Evolutionary conservation across 2,329 filamentous ascomycete genomes (phyloP), one percentile per base, ranked within the genome.

Genomic region (Aspergillus versicolor): DNA sequence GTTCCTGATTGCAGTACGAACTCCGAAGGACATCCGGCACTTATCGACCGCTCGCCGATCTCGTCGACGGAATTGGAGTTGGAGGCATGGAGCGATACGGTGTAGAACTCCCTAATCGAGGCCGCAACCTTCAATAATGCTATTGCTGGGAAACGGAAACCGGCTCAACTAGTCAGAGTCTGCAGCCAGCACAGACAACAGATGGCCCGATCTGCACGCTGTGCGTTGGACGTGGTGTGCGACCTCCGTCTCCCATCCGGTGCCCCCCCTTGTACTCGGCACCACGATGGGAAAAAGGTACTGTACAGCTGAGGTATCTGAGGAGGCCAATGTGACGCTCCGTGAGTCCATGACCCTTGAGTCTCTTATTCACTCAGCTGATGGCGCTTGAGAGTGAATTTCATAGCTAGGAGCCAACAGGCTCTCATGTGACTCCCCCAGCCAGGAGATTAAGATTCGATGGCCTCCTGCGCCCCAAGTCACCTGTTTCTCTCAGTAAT

Each of bases 151-250:
- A 49, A 49, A n/a, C 15, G 19, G 21, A 22, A 40, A 17, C 47
- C 13, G 47, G 32, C 37, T 37, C 34, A 37, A 37, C 34, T 38
- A 38, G 32, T 15, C 37, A 12, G 34, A 30, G 48, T 27, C 38
- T 13, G 34, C 15, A 37, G 34, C 34, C 13, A 37, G 34, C 34
- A 37, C 34, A 37, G 48, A 51, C 48, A 41, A 15, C 47, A 41
- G 47, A 38, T 34, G 46, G 38, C 32, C 38, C 12, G 48, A 51
- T 51, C 48, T 51, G 48, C 48, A 43, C 43, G 38, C 48, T 51
- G 38, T 51, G 38, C 48, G 27, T 51, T 43, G 38, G 22, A 38
- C 48, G 34, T 40, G 37, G 37, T 42, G 38, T 51, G 34, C 47
- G 21, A 40, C 47, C 27, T 41, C 11, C 34, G 34, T 24, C 47